phyloP scores from a whole-genome alignment of 345 rosid species.

The Nephelium lappaceum region DNA sequence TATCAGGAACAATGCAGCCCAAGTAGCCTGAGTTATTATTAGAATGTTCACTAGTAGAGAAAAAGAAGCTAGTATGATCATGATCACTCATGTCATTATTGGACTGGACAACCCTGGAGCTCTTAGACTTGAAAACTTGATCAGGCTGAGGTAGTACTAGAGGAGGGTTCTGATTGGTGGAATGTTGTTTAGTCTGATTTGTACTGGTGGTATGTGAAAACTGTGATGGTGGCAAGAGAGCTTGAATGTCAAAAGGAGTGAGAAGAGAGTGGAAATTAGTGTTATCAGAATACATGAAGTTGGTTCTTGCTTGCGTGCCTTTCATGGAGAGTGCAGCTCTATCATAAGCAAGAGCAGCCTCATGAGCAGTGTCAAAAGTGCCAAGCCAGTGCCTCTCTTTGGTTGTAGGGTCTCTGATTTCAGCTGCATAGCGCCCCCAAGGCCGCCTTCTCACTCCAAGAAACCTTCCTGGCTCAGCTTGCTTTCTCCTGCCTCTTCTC shows the following conservation, averaged over 20 bases:
- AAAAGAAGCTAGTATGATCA: constrained; percentile 49
- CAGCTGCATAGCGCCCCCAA: constrained; percentile 98
- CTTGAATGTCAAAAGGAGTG: constrained; percentile 51
- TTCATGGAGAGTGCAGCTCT: constrained; percentile 97
- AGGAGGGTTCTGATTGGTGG: background rate
- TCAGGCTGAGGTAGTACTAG: constrained; percentile 29
- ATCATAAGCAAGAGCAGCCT: constrained; percentile 96
- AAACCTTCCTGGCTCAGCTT: constrained; percentile 85
- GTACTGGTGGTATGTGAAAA: constrained; percentile 14
- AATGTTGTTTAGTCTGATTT: constrained; percentile 16
- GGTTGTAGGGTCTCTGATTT: constrained; percentile 91
- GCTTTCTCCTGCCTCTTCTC: constrained; percentile 80
- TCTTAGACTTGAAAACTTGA: constrained; percentile 18
- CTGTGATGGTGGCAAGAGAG: constrained; percentile 46
- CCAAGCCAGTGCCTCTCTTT: constrained; percentile 99
- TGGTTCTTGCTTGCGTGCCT: constrained; percentile 92
- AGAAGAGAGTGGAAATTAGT: constrained; percentile 48
- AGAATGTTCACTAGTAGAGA: constrained; percentile 33
- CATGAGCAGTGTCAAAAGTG: constrained; percentile 96
- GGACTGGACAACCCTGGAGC: constrained; percentile 10
- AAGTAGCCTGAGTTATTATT: constrained; percentile 75
- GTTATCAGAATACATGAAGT: constrained; percentile 69
- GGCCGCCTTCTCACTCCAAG: constrained; percentile 92
- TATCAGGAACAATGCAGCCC: constrained; percentile 91
- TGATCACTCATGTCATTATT: constrained; percentile 33